A percentile compares a stretch with the other conserved stretches of the same genome.
phyloP scores from a whole-genome alignment of 2,329 filamentous ascomycete species.

The Ophiostoma triangulosporum region DNA sequence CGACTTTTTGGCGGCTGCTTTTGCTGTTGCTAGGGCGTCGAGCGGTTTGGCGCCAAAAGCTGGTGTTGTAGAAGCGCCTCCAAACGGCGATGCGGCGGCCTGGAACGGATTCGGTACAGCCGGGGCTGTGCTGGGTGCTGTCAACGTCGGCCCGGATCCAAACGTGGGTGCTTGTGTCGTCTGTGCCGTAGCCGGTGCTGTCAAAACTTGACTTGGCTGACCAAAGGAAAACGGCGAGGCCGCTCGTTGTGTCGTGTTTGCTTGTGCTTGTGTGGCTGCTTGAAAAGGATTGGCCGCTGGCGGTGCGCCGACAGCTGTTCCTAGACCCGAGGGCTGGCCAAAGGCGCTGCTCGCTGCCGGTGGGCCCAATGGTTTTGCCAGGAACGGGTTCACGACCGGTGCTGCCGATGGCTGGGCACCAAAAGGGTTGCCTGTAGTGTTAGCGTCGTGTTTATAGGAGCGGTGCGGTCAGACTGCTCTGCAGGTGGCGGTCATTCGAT shows the following conservation, averaged over 20 bases:
- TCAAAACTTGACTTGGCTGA: slow-evolving; percentile 2
- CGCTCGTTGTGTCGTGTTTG: not conserved
- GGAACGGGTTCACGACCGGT: slow-evolving; percentile 3
- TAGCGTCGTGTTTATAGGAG: not conserved
- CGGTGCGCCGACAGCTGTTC: not conserved
- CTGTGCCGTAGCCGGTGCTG: not conserved
- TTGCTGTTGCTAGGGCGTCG: not conserved
- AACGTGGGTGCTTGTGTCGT: not conserved
- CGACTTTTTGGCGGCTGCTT: slow-evolving; percentile 5
- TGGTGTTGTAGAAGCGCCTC: not conserved
- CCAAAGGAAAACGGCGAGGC: slow-evolving; percentile 3
- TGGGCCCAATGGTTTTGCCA: not conserved
- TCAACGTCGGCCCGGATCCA: not conserved
- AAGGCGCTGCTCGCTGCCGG: not conserved
- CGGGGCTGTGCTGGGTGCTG: not conserved
- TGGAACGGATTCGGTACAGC: not conserved
- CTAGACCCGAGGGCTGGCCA: not conserved
- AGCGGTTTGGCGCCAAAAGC: not conserved
- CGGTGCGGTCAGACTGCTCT: no score
- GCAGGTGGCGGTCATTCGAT: no score
- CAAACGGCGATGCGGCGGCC: not conserved
- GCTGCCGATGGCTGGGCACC: not conserved
- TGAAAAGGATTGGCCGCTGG: slow-evolving; percentile 4
- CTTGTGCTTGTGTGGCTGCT: not conserved
- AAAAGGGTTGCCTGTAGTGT: slow-evolving; percentile 4